phyloP scores from a whole-genome alignment of 2,329 filamentous ascomycete genomes.

The Colletotrichum agaves region DNA sequence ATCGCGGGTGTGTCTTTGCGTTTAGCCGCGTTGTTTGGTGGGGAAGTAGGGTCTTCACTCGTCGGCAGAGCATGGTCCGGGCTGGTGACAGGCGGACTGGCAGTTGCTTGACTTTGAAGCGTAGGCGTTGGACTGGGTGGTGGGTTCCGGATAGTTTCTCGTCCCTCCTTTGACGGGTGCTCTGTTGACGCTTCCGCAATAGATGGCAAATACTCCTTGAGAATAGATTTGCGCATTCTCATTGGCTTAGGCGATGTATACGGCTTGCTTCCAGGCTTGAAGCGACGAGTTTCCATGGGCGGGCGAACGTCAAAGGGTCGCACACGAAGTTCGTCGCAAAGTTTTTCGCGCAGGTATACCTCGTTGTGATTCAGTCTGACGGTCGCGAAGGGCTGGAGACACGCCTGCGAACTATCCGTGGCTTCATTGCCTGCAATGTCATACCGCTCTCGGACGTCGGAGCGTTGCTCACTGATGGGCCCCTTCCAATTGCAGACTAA shows the following conservation, averaged over 20 bases:
- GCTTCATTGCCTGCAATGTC: slow-evolving; percentile 14
- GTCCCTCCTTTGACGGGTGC: too few species aligned
- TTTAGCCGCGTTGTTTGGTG: background rate
- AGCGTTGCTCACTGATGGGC: slow-evolving; percentile 14
- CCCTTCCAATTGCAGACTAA: slow-evolving; percentile 13
- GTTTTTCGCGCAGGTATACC: slow-evolving; percentile 25
- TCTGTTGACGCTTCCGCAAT: background rate
- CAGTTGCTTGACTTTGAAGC: too few species aligned
- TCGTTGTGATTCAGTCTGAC: slow-evolving; percentile 25
- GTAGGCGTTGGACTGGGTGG: too few species aligned
- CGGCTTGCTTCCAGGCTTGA: slow-evolving; percentile 13
- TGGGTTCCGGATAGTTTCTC: too few species aligned
- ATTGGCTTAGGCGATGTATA: slow-evolving; percentile 21
- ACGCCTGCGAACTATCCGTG: slow-evolving; percentile 11
- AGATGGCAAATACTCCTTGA: background rate
- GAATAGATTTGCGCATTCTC: slow-evolving; percentile 4
- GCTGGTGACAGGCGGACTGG: too few species aligned
- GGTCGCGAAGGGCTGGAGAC: slow-evolving; percentile 16
- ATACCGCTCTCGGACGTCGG: slow-evolving; percentile 22
- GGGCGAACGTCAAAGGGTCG: background rate
- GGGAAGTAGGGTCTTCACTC: background rate
- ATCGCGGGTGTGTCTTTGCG: slow-evolving; percentile 28
- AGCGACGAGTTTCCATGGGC: slow-evolving; percentile 26
- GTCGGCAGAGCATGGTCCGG: too few species aligned
- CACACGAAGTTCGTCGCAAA: slow-evolving; percentile 10